Base-by-base conservation (phyloP, 2,329 filamentous ascomycete species). In the Dactylellina cionopaga region DNA sequence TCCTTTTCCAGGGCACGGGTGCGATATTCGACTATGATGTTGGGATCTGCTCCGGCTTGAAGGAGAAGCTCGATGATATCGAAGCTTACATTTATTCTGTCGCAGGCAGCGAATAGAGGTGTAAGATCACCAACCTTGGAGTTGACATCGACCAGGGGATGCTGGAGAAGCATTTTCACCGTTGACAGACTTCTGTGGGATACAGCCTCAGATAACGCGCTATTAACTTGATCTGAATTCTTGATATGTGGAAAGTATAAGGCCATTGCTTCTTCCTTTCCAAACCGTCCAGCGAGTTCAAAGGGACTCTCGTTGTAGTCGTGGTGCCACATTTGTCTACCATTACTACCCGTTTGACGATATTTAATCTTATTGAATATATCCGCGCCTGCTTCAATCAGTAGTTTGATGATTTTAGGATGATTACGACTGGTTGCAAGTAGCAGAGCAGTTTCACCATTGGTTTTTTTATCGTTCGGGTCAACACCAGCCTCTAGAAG, bases 371-470 rank as follows among this genome's bases (percentile, higher is more conserved):
- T 1, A 11, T 58, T n/a, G 3, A 80, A 52, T 0, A 80, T 79
- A 35, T 80, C 70, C 0, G 80, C 79, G 7, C 81, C 81, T 17
- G 80, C 80, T 5, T 78, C 71, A 3, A 83, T 66, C 1, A 83
- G 74, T 0, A 76, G 56, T 13, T 58, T 69, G 2, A 80, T 76
- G 27, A 77, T 78, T 5, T 71, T 73, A 3, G 69, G 54, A 59
- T 80, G 77, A 35, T 81, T 81, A 6, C 71, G 76, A 2, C 3
- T 69, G 2, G 80, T 80, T 4, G 81, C 81, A 22, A 70, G 5
- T 54, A 83, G 80, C 0, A 83, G 68, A 5, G 82, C 79, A 15
- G 74, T 80, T 0, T 75, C 44, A 0, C 81, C 81, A 15, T 62
- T 1, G 5, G 43, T 52, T 1, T 79, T 74, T 0, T 65, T 39